Conservation (phyloP, 208 protist species). For the Porcisia hertigi region DNA sequence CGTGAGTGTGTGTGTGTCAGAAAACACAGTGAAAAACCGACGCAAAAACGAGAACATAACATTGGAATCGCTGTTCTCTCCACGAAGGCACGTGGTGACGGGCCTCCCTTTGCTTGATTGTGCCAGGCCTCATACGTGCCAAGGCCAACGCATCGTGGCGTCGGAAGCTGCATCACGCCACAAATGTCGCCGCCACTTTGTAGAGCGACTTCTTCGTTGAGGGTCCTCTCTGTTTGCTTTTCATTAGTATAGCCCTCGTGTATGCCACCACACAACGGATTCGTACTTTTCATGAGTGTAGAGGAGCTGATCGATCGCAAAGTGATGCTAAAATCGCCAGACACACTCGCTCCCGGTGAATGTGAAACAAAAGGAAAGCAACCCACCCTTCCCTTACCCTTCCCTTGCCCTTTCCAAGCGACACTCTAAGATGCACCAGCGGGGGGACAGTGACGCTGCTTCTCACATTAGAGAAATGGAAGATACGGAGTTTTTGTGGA, state of each 20-base stretch:
- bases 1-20: no score
- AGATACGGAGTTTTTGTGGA: conserved; percentile 10
- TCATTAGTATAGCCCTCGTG: not conserved
- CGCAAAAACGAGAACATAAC: no score
- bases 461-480: conserved; percentile 11
- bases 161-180: not conserved
- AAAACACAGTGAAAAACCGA: no score
- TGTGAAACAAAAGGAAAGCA: no score
- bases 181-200: not conserved
- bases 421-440: not conserved
- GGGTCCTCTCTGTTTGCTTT: not conserved
- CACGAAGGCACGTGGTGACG: not conserved
- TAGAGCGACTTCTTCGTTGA: not conserved
- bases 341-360: no score
- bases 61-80: no score
- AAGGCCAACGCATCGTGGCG: not conserved
- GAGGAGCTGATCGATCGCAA: no score
- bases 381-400: no score
- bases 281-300: no score
- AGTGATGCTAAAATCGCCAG: no score
- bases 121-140: not conserved
- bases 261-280: not conserved
- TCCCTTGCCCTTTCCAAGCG: not conserved
- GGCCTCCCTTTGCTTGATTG: no score
- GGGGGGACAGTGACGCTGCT: not conserved